Conservation (phyloP, 768 basidiomycete genomes). For the Hortiboletus flavorubellus region DNA sequence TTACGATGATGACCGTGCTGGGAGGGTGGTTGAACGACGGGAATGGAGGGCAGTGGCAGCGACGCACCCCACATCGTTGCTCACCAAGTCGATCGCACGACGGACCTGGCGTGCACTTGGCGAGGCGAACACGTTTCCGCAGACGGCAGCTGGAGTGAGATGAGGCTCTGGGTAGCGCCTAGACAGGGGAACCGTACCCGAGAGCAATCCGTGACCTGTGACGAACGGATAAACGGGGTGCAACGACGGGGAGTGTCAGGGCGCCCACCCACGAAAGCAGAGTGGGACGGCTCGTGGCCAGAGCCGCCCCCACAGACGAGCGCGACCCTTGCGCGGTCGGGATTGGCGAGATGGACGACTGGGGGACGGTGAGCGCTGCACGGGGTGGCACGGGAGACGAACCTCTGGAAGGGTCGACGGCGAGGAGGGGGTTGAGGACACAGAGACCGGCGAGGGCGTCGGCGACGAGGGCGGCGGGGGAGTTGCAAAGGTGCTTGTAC, state of each 20-base stretch:
- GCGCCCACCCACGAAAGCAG: conserved; percentile 78
- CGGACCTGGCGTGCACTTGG: conserved; percentile 85
- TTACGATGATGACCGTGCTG: conserved; percentile 81
- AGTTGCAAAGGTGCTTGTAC: conserved; percentile 76
- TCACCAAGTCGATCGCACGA: conserved; percentile 72
- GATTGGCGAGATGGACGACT: conserved; percentile 64
- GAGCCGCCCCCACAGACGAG: conserved; percentile 83
- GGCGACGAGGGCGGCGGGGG: conserved; percentile 63
- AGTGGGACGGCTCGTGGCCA: conserved; percentile 90
- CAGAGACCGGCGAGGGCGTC: conserved; percentile 77
- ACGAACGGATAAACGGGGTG: not conserved
- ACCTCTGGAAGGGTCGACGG: conserved; percentile 69
- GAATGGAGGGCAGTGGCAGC: not conserved
- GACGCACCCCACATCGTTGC: conserved; percentile 66
- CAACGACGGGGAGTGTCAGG: not conserved
- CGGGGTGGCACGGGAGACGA: not conserved
- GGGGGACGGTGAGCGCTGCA: not conserved
- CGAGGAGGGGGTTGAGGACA: conserved; percentile 65
- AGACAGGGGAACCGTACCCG: conserved; percentile 40
- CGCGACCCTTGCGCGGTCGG: conserved; percentile 63
- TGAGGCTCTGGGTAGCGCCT: not conserved
- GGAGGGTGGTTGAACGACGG: not conserved
- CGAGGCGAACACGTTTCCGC: conserved; percentile 87
- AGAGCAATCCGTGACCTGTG: conserved; percentile 72
- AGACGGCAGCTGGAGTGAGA: conserved; percentile 59